These are phyloP conservation scores for Extremus antarcticus DNA, from an alignment of 495 filamentous ascomycete genomes.

Conservation along the genomic window DNA sequence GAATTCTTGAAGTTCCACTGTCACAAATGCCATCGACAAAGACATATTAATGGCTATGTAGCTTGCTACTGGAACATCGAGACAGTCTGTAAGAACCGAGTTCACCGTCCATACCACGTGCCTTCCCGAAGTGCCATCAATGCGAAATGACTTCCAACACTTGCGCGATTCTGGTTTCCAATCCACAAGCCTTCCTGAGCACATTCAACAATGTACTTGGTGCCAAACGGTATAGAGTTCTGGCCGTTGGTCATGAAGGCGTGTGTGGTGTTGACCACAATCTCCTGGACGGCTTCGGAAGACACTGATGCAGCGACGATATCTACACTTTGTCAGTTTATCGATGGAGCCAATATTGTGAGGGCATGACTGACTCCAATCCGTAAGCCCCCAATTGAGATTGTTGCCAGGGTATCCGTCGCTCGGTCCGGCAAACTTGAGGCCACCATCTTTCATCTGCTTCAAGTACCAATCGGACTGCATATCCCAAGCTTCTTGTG, in stretches of 20 bases:
- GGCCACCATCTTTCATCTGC: constrained; percentile 18
- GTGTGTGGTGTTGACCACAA: constrained; percentile 31
- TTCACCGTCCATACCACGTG: not conserved
- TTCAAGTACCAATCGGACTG: constrained; percentile 10
- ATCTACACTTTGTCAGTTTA: not conserved
- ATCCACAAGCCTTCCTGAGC: constrained; percentile 3
- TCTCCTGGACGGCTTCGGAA: constrained; percentile 8
- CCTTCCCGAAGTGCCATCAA: constrained; percentile 10
- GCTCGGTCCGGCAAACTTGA: constrained; percentile 5
- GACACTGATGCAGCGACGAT: constrained; percentile 9
- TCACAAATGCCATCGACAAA: too few species aligned
- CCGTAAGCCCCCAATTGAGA: constrained; percentile 9
- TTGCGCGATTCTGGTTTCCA: constrained; percentile 11
- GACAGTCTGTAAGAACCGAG: not conserved
- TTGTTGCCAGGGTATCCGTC: constrained; percentile 5
- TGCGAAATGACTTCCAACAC: constrained; percentile 17
- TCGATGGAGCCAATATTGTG: not conserved
- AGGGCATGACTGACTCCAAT: constrained; percentile 10
- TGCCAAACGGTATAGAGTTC: constrained; percentile 41
- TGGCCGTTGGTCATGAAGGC: constrained; percentile 39
- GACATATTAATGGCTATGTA: too few species aligned
- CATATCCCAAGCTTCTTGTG: constrained; percentile 5
- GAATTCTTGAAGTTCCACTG: too few species aligned
- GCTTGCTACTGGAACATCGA: too few species aligned
- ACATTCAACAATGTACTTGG: constrained; percentile 15